These are phyloP conservation scores for Plasmodium coatneyi DNA, from an alignment of 169 alveolate genomes.

Conservation along the genomic window DNA sequence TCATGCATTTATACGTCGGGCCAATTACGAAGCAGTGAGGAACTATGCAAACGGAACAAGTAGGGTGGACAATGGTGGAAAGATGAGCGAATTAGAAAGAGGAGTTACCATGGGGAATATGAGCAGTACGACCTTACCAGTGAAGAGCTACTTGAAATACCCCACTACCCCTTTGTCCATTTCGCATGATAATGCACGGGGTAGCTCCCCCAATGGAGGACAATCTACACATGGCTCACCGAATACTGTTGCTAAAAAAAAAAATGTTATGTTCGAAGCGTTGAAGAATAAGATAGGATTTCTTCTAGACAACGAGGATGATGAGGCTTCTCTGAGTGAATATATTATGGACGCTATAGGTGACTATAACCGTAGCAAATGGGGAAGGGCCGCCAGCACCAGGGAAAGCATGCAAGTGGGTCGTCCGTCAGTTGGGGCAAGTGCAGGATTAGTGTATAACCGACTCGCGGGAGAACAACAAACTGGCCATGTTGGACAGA, in stretches of 20 bases:
- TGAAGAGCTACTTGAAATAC: conserved; percentile 7
- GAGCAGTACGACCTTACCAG: background rate
- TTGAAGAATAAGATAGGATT: conserved; percentile 20
- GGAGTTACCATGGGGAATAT: background rate
- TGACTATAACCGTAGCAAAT: conserved; percentile 30
- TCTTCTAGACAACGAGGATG: conserved; percentile 29
- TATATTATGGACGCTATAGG: conserved; percentile 5
- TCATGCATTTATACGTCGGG: background rate
- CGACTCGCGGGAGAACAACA: background rate
- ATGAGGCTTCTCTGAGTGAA: conserved; percentile 18
- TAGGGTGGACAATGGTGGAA: background rate
- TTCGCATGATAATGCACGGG: background rate
- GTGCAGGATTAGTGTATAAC: background rate
- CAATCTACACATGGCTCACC: background rate
- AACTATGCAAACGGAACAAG: background rate
- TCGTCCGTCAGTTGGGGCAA: background rate
- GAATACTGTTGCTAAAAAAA: background rate
- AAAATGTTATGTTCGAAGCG: background rate
- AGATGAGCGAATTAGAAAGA: conserved; percentile 4
- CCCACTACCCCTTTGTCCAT: background rate
- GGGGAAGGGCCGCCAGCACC: background rate
- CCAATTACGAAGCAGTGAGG: background rate
- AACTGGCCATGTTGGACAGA: background rate
- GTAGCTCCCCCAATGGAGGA: background rate
- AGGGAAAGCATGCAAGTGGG: background rate